Conservation (phyloP, 306 rosid species). For the Pyrus pyrifolia region DNA sequence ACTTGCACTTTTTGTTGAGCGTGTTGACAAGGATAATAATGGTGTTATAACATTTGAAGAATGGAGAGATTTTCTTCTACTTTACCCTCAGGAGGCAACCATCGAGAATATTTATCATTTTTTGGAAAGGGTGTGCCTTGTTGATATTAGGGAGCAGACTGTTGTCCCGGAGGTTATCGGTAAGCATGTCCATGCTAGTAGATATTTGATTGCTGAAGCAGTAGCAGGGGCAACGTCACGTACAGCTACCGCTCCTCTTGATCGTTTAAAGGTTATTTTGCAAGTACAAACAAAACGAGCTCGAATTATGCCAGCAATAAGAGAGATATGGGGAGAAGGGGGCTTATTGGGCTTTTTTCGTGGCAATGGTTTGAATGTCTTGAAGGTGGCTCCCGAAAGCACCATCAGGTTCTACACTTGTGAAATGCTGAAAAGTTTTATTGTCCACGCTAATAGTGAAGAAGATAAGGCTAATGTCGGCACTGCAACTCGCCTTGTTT, state of each 20-base stretch:
- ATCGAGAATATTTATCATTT: constrained; percentile 86
- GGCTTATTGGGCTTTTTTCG: constrained; percentile 67
- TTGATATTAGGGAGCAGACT: constrained; percentile 79
- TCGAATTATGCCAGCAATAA: constrained; percentile 61
- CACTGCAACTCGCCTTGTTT: constrained; percentile 44
- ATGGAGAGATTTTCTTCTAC: constrained; percentile 89
- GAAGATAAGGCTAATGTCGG: constrained; percentile 51
- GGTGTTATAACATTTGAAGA: constrained; percentile 87
- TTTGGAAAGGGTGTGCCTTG: constrained; percentile 79
- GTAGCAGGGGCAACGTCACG: constrained; percentile 87
- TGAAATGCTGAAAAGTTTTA: constrained; percentile 55
- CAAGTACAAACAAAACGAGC: constrained; percentile 70
- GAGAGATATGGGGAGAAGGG: constrained; percentile 55
- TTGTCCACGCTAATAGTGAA: constrained; percentile 42
- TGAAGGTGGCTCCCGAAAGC: constrained; percentile 89
- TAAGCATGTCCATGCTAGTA: constrained; percentile 68
- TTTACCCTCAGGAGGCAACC: constrained; percentile 84
- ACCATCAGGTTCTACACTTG: constrained; percentile 70
- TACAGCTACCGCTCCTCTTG: constrained; percentile 84
- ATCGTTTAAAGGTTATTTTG: constrained; percentile 72
- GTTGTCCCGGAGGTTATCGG: constrained; percentile 68
- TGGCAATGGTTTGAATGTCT: constrained; percentile 80
- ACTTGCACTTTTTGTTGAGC: constrained; percentile 86
- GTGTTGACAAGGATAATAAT: constrained; percentile 79
- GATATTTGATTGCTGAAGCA: constrained; percentile 81